Evolutionary conservation across 345 rosid species (phyloP), one percentile per base, ranked within the genome.

Genomic region (Eutrema heterophyllum): DNA sequence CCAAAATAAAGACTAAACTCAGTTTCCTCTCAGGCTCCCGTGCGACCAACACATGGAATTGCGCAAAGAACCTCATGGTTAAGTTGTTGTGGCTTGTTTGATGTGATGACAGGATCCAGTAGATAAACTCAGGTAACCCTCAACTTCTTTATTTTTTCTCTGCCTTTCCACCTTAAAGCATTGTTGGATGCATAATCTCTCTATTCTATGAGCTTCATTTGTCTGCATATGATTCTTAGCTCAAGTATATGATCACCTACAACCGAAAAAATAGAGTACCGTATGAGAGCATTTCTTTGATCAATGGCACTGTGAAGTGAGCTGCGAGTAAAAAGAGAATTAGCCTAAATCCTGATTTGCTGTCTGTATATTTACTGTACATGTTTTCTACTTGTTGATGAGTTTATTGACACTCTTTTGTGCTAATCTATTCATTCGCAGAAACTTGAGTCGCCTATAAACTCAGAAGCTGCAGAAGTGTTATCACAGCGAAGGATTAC

Each of bases 31-130:
- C 87, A 91, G 99, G 85, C 84, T 72, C 76, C 71, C 14, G 57
- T 79, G 65, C 68, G 71, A 56, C 36, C 82, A 43, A 79, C 83
- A 62, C 87, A 87, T 69, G 85, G 73, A 48, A 55, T 77, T 67
- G 79, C 74, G 30, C 75, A 83, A 79, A 87, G 87, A 77, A 85
- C 88, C 33, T 88, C 87, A 12, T 85, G 86, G 84, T 70, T 87
- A 48, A 80, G 83, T 81, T 94, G 97, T 68, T 94, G 98, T 35
- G 98, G 98, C 74, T 78, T 94, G 84, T 83, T 91, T 79, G 96
- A 94, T 74, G 80, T 74, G 67, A 44, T 81, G 45, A 54, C 84
- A 21, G 89, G 87, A 50, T 84, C 92, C 56, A 52, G 80, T 59
- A 72, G 85, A 87, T 94, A 85, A 87, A 67, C 80, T 58, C 81